Conservation (phyloP, 2,329 filamentous ascomycete species). For the Rhinocladiella mackenziei region DNA sequence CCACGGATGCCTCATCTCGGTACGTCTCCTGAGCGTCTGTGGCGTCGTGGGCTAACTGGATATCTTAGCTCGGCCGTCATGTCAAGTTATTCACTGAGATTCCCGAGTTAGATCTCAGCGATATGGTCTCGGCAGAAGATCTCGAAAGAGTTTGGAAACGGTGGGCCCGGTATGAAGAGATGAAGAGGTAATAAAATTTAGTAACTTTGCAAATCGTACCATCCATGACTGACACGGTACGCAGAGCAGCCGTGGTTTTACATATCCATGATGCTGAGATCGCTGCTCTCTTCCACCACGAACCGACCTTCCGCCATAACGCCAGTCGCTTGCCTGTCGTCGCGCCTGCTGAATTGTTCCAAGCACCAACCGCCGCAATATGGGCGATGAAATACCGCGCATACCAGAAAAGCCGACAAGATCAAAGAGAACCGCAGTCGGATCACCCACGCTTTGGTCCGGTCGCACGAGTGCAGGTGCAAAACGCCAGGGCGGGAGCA, state of each 20-base stretch:
- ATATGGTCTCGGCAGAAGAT: background rate
- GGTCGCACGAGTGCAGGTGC: background rate
- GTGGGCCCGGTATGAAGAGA: slow-evolving; percentile 8
- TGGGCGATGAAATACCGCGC: slow-evolving; percentile 6
- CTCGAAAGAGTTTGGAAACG: slow-evolving; percentile 2
- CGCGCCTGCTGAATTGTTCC: slow-evolving; percentile 1
- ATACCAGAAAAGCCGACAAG: background rate
- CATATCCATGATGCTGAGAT: slow-evolving; percentile 33
- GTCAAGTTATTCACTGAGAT: slow-evolving; percentile 1
- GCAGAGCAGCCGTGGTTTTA: slow-evolving; percentile 12
- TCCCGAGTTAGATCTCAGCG: background rate
- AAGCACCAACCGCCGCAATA: slow-evolving; percentile 1
- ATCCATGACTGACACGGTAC: background rate
- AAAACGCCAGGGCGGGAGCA: background rate
- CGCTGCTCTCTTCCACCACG: slow-evolving; percentile 28
- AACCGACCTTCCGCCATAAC: slow-evolving; percentile 14
- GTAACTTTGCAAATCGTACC: background rate
- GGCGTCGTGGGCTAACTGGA: background rate
- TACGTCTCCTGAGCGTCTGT: background rate
- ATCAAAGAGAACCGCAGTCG: background rate
- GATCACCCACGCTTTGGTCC: background rate
- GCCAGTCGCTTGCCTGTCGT: background rate
- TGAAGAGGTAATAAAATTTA: slow-evolving; percentile 4
- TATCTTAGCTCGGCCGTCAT: slow-evolving; percentile 8
- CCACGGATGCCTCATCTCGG: slow-evolving; percentile 26